Percentiles rank a stretch among this genome's conserved stretches.
Conservation (phyloP, 2,329 filamentous ascomycete species). For the Helminthosporium solani region DNA sequence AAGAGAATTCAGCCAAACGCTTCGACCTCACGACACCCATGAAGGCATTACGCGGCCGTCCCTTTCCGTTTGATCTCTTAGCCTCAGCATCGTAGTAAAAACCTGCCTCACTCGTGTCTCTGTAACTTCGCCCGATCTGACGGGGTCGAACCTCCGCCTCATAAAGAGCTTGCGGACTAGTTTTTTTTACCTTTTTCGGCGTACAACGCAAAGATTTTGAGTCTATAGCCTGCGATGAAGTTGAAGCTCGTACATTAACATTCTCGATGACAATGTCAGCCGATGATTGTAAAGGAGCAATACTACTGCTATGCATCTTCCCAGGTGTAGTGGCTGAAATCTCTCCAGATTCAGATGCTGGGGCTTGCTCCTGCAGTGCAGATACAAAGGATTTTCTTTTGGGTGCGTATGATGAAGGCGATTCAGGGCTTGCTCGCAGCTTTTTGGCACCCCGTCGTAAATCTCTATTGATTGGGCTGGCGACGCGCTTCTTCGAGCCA, state of each 20-base stretch:
- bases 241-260: not conserved
- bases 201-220: not conserved
- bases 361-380: no score
- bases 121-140: slow-evolving; percentile 29
- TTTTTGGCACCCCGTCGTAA: not conserved
- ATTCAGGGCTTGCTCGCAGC: not conserved
- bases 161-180: not conserved
- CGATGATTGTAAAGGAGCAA: not conserved
- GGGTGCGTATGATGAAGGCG: not conserved
- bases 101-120: slow-evolving; percentile 36
- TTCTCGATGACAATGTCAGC: slow-evolving; percentile 2
- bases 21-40: slow-evolving; percentile 47
- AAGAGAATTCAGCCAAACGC: slow-evolving; percentile 36
- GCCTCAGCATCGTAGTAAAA: slow-evolving; percentile 50
- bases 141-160: slow-evolving; percentile 18
- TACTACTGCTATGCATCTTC: not conserved
- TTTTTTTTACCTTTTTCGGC: not conserved
- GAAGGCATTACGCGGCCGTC: slow-evolving; percentile 46
- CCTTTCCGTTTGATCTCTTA: slow-evolving; percentile 33
- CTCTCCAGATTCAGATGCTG: no score
- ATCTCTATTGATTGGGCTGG: not conserved
- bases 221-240: not conserved
- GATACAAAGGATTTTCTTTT: no score
- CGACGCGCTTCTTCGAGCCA: not conserved
- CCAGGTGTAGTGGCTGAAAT: no score